Evolutionary conservation across 805 yeast genomes (phyloP).

Genomic region (Komagataella ulmi): DNA sequence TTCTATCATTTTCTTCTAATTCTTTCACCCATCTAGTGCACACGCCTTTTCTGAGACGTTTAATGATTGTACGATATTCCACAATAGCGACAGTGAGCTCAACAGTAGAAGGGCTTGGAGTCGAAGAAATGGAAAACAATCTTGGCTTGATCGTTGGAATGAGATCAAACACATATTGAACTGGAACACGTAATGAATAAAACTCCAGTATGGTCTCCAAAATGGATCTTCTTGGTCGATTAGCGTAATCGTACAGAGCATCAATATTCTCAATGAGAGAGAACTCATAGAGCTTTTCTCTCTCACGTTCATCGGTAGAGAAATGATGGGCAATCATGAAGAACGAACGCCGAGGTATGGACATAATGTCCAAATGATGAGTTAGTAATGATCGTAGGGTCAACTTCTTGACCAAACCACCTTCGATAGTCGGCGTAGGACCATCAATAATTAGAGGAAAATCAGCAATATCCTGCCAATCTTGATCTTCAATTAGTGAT

Average conservation of each 20-base stretch:
- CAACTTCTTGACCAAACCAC: slow-evolving; percentile 45
- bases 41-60: slow-evolving; percentile 65
- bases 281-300: slow-evolving; percentile 66
- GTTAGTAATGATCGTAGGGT: slow-evolving; percentile 64
- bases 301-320: slow-evolving; percentile 60
- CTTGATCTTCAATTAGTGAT: slow-evolving; percentile 50
- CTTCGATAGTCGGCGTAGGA: slow-evolving; percentile 28
- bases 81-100: slow-evolving; percentile 79
- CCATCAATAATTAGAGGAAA: slow-evolving; percentile 27
- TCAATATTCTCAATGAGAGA: slow-evolving; percentile 60
- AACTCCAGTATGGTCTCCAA: slow-evolving; percentile 79
- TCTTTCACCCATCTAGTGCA: slow-evolving; percentile 66
- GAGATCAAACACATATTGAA: slow-evolving; percentile 61
- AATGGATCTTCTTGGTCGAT: slow-evolving; percentile 80
- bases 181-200: slow-evolving; percentile 59
- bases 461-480: slow-evolving; percentile 67
- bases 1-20: slow-evolving; percentile 30
- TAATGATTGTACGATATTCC: slow-evolving; percentile 69
- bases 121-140: slow-evolving; percentile 72
- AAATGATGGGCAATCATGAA: slow-evolving; percentile 68
- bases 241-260: slow-evolving; percentile 82
- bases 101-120: slow-evolving; percentile 24
- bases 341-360: slow-evolving; percentile 78
- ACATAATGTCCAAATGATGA: slow-evolving; percentile 69
- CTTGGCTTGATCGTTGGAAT: slow-evolving; percentile 75